Base-by-base conservation (phyloP, 257 asterid genomes). In the Echites panduratus region DNA sequence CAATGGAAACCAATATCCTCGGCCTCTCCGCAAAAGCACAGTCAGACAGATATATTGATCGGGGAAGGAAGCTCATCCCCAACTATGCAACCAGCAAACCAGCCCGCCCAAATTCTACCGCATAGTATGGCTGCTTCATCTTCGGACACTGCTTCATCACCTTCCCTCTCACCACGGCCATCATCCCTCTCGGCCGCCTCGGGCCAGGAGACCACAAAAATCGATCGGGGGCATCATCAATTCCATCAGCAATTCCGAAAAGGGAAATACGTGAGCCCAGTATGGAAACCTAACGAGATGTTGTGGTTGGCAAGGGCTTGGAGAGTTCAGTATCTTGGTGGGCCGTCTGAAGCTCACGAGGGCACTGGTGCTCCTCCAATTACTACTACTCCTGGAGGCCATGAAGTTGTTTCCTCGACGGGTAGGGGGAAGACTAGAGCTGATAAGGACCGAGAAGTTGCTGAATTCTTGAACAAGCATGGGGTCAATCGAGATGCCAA, bases 231-330 rank as follows among this genome's bases (percentile, higher is more conserved):
- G 38, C 38, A 32, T 32, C 74, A 73, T 24, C 79, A 71, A 9
- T 54, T 71, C 47, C 85, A 82, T 13, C 88, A 79, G n/a, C 84
- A 81, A 68, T 75, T 76, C 53, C 71, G 86, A 68, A 84, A 84
- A 57, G 88, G 88, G 2, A 84, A 84, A 40, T 82, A 77, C 71
- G 88, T 84, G 5, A 84, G 88, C 52, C 86, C 84, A 19, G 88
- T 84, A 38, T 84, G 88, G 88, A 84, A 84, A 73, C 88, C 88
- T 9, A 77, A 82, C 35, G 88, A 84, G 79, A 84, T 84, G 88
- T 58, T 84, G 53, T 84, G 88, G 85, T 56, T 84, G 32, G 88
- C 88, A 29, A 77, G 84, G 80, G 88, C 86, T 3, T 84, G 88
- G 88, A 75, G 81, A 58, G 75, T 73, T 68, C 88, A 84, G 68